Evolutionary conservation across 2,329 filamentous ascomycete genomes (phyloP).

Genomic region (Venturia effusa): DNA sequence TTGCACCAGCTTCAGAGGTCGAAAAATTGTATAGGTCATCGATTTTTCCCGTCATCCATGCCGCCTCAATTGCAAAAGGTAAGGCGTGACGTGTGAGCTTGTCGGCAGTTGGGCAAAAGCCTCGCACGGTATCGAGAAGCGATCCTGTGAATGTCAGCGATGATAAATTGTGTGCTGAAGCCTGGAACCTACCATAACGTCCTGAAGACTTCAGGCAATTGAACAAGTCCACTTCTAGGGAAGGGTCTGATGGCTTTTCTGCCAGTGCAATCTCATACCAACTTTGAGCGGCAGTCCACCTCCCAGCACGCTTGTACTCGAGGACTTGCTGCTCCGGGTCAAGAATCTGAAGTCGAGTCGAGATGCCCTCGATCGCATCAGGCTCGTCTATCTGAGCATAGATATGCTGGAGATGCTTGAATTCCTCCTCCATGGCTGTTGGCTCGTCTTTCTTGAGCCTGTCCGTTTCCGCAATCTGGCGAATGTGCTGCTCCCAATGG

Average conservation of each 20-base stretch:
- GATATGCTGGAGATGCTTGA: constrained; percentile 78
- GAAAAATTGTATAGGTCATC: constrained; percentile 57
- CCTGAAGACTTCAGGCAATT: constrained; percentile 91
- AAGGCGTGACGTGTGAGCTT: constrained; percentile 42
- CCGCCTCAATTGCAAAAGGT: constrained; percentile 79
- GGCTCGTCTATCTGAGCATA: constrained; percentile 98
- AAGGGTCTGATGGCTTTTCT: constrained; percentile 63
- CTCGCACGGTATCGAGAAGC: constrained; percentile 7
- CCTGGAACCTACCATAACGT: constrained; percentile 60
- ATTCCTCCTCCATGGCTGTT: constrained; percentile 49
- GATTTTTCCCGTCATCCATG: constrained; percentile 84
- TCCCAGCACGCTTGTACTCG: constrained; percentile 82
- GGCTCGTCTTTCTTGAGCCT: constrained; percentile 36
- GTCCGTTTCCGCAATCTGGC: constrained; percentile 37
- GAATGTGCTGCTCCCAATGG: constrained; percentile 86
- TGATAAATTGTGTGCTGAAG: constrained; percentile 31
- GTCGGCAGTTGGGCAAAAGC: constrained; percentile 14
- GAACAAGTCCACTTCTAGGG: constrained; percentile 73
- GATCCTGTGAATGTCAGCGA: constrained; percentile 29
- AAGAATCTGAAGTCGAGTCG: constrained; percentile 72
- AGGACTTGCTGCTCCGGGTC: constrained; percentile 89
- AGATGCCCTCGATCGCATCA: constrained; percentile 91
- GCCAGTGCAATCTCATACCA: constrained; percentile 93
- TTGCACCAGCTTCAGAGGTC: constrained; percentile 32
- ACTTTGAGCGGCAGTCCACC: constrained; percentile 89